Base-by-base conservation (phyloP, 2,329 filamentous ascomycete species). In the Cordyceps tenuipes region DNA sequence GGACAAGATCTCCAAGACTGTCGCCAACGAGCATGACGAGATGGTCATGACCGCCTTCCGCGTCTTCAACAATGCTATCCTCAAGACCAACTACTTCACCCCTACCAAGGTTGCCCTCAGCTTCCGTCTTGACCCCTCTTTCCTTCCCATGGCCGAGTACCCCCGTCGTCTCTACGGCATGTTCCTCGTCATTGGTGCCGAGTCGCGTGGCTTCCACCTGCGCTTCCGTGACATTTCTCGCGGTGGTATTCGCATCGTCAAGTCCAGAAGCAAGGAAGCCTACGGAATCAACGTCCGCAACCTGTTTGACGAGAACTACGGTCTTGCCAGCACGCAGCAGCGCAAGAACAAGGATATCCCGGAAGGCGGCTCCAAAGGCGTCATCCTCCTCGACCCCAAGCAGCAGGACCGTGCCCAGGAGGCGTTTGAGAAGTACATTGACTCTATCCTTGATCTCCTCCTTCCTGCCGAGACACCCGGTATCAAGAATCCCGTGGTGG, bases 261-360 rank as follows among this genome's bases (percentile, higher is more conserved):
- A 97, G 81, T 97, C 93, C 61, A 86, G 94, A 68, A 97, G 92
- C 76, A 90, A 91, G 73, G 94, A 99, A 74, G 90, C 92, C 2
- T 99, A 97, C 72, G 84, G 88, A 63, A 97, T 97, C 80, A 99
- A 99, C 71, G 92, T 92, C 43, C 88, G 94, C 62, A 96, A 91
- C 61, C 82, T 99, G 64, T 99, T 99, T 68, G 94, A 99, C 68
- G 94, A 99, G 78, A 99, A 99, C 77, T 99, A 99, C 76, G 95
- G 94, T 64, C 83, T 99, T 63, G 93, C 94, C 65, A 97, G 95
- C 76, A 99, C 94, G 0, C 94, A 99, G 76, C 94, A 99, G 77
- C 90, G 94, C 71, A 99, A 99, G 84, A 99, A 99, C 82, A 99
- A 99, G 80, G 94, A 99, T 69, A 99, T 99, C 57, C 94, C 94